These are phyloP conservation scores for Brassica rapa DNA, from an alignment of 345 rosid genomes.

Conservation along the genomic window DNA sequence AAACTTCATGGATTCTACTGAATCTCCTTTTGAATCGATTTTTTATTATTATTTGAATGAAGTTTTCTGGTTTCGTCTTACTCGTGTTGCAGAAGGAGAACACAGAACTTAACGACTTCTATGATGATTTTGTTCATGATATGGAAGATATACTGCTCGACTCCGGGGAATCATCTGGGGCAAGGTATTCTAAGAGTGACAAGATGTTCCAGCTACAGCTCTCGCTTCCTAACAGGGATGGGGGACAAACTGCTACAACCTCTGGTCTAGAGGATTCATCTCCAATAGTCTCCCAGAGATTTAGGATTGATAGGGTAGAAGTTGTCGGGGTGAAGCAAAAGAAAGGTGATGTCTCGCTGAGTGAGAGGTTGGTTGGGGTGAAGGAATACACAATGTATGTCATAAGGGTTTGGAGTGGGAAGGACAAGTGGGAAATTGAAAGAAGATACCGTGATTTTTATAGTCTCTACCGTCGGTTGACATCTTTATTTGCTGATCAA, in stretches of 20 bases:
- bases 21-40: slow-evolving; percentile 8
- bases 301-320: slow-evolving; percentile 75
- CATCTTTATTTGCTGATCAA: slow-evolving; percentile 68
- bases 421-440: slow-evolving; percentile 87
- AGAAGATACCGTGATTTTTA: slow-evolving; percentile 91
- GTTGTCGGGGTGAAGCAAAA: slow-evolving; percentile 90
- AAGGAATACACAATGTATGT: slow-evolving; percentile 83
- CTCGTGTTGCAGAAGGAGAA: slow-evolving; percentile 56
- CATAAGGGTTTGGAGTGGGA: slow-evolving; percentile 78
- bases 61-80: slow-evolving; percentile 36
- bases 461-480: slow-evolving; percentile 78
- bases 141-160: slow-evolving; percentile 96
- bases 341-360: slow-evolving; percentile 86
- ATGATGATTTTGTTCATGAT: slow-evolving; percentile 88
- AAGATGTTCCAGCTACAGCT: slow-evolving; percentile 52
- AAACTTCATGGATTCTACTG: background rate
- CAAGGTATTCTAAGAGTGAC: slow-evolving; percentile 57
- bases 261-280: slow-evolving; percentile 55
- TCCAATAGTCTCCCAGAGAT: slow-evolving; percentile 40
- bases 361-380: slow-evolving; percentile 96
- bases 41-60: slow-evolving; percentile 1
- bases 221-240: slow-evolving; percentile 65
- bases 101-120: slow-evolving; percentile 58
- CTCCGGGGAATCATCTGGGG: slow-evolving; percentile 68
- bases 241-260: slow-evolving; percentile 74